Evolutionary conservation across 331 rosid species (phyloP), one percentile per base, ranked within the genome.

Genomic region (Stylosanthes scabra): DNA sequence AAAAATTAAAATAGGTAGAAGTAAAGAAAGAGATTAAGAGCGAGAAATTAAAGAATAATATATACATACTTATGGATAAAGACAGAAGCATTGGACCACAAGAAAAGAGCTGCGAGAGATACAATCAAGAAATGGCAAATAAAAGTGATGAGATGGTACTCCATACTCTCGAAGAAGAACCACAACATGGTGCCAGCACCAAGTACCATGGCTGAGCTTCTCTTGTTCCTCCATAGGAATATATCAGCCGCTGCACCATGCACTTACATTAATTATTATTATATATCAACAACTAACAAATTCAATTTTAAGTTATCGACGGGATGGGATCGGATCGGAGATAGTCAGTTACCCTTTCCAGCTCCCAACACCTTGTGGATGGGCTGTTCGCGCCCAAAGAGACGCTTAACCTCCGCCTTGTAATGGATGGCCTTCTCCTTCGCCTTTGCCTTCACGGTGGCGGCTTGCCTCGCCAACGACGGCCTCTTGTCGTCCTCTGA

Each of bases 201-300:
- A 46, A 94, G 91, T 55, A 72, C 93, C 40, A 78, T 74, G 41
- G 59, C 91, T 40, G 97, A 88, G 55, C 64, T 61, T 68, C 75
- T 87, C 88, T 83, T 91, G 80, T 91, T 86, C 86, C 95, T 89
- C 98, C 98, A 94, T 39, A 94, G 85, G 77, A 94, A 75, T 63
- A 94, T 90, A 85, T 94, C 95, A 72, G 98, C 98, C 77, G 89
- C 98, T 94, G 95, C 88, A 79, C 82, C 13, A n/a, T n/a, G n/a
- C n/a, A 4, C 15, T 20, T 20, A 20, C 25, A 20, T 20, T 20
- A 20, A 20, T 20, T 20, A 20, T 20, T 20, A 20, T 20, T 20
- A 20, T 20, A 20, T 20, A 20, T 20, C 25, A 20, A 20, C 25
- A 20, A 20, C 25, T 20, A 20, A 20, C 25, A 20, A 20, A 20